These are phyloP conservation scores for Furcasterigmium furcatum DNA, from an alignment of 2,329 filamentous ascomycete species.

Conservation along the genomic window DNA sequence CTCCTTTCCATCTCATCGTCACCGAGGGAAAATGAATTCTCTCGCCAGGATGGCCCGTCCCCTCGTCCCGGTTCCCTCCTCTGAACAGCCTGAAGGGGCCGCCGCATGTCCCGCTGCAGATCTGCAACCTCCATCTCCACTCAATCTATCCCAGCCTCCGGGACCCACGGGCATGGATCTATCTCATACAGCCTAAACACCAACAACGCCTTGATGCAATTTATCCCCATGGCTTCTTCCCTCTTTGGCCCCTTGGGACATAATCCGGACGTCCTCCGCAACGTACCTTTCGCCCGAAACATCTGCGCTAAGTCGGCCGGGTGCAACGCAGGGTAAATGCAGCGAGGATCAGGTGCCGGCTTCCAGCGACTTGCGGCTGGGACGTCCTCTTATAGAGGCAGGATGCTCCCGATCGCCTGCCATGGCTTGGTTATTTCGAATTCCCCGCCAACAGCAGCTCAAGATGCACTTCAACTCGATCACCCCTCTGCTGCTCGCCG, in stretches of 20 bases:
- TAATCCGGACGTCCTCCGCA: background rate
- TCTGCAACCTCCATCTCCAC: background rate
- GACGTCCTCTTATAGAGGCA: no score
- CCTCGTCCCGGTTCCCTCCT: background rate
- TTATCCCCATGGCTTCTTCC: background rate
- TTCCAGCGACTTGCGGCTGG: no score
- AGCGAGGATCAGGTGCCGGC: background rate
- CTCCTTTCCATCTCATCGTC: no score
- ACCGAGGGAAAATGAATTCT: no score
- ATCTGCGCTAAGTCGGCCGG: background rate
- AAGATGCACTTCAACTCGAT: slow-evolving; percentile 21
- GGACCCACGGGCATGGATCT: background rate
- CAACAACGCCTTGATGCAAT: background rate
- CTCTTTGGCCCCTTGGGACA: background rate
- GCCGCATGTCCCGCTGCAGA: background rate
- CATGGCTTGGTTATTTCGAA: no score
- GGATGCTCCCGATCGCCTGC: no score
- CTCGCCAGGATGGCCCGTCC: no score
- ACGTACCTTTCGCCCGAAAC: background rate
- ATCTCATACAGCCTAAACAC: background rate
- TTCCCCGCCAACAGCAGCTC: no score
- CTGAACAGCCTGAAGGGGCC: background rate
- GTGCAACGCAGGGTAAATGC: background rate
- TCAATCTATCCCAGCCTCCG: background rate
- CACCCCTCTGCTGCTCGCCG: slow-evolving; percentile 20